phyloP scores from a whole-genome alignment of 169 alveolate species.

The Plasmodium billcollinsi region DNA sequence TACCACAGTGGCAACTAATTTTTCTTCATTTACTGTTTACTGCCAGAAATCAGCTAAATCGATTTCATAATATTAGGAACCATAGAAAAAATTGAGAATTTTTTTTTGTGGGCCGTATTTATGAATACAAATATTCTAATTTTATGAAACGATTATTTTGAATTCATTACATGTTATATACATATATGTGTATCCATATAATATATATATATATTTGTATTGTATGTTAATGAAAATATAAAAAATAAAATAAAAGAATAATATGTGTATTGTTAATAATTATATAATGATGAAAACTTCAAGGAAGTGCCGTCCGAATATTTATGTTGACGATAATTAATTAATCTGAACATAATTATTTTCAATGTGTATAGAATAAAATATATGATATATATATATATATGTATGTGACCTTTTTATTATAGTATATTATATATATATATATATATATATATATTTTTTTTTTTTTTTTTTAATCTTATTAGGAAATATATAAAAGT shows the following conservation, averaged over 20 bases:
- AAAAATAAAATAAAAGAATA: neutral
- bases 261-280: constrained; percentile 57
- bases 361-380: constrained; percentile 13
- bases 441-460: neutral
- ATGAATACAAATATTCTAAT: constrained; percentile 34
- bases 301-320: constrained; percentile 79
- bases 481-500: neutral
- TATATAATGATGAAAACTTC: constrained; percentile 68
- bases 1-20: constrained; percentile 57
- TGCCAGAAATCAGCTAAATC: constrained; percentile 73
- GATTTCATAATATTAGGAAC: constrained; percentile 76
- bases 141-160: too few relatives aligned
- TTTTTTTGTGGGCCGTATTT: constrained; percentile 73
- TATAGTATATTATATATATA: neutral
- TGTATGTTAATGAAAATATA: constrained; percentile 12
- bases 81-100: constrained; percentile 33
- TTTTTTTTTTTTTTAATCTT: neutral
- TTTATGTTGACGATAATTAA: constrained; percentile 55
- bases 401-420: neutral
- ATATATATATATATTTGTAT: neutral
- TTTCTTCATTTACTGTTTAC: constrained; percentile 12
- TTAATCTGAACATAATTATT: constrained; percentile 69
- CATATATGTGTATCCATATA: constrained; percentile 1
- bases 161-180: neutral
- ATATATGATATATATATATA: neutral